Percentiles rank a stretch among this genome's conserved stretches.
phyloP scores from a whole-genome alignment of 139 green algal species.

The Chloropicon primus region DNA sequence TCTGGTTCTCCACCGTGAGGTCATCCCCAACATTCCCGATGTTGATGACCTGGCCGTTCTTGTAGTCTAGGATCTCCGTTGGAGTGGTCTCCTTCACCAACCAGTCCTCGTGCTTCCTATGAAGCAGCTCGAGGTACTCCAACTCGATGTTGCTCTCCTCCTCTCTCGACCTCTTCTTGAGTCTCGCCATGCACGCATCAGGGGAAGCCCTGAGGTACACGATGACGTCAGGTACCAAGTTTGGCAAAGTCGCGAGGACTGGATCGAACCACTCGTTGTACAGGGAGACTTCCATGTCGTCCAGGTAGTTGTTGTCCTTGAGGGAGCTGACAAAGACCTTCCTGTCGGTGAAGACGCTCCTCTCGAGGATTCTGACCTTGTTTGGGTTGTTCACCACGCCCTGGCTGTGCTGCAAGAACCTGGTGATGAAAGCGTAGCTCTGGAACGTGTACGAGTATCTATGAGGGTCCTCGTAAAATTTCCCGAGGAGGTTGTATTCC shows the following conservation, averaged over 20 bases:
- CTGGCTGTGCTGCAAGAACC: slow-evolving; percentile 41
- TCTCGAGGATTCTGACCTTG: slow-evolving; percentile 73
- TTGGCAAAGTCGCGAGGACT: background rate
- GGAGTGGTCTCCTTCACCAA: background rate
- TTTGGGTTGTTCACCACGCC: slow-evolving; percentile 4
- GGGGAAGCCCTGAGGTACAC: background rate
- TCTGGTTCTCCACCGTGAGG: background rate
- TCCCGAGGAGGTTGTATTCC: slow-evolving; percentile 69
- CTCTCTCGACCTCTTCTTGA: slow-evolving; percentile 5
- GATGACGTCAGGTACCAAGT: background rate
- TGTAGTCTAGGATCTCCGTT: background rate
- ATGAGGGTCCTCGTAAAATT: slow-evolving; percentile 78
- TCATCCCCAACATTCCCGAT: background rate
- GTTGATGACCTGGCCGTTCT: background rate
- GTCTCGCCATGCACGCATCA: background rate
- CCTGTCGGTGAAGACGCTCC: slow-evolving; percentile 88
- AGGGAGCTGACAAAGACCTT: slow-evolving; percentile 95
- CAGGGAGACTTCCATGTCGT: slow-evolving; percentile 52
- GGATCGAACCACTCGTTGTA: background rate
- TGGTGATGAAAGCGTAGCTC: slow-evolving; percentile 91
- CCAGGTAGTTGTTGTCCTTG: slow-evolving; percentile 59
- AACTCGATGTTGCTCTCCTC: background rate
- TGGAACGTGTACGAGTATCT: slow-evolving; percentile 93
- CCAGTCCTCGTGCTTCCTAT: background rate
- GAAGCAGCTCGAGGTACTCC: background rate